These are phyloP conservation scores for Graphilbum ipis-grandicollis DNA, from an alignment of 2,329 filamentous ascomycete genomes.

Conservation along the genomic window DNA sequence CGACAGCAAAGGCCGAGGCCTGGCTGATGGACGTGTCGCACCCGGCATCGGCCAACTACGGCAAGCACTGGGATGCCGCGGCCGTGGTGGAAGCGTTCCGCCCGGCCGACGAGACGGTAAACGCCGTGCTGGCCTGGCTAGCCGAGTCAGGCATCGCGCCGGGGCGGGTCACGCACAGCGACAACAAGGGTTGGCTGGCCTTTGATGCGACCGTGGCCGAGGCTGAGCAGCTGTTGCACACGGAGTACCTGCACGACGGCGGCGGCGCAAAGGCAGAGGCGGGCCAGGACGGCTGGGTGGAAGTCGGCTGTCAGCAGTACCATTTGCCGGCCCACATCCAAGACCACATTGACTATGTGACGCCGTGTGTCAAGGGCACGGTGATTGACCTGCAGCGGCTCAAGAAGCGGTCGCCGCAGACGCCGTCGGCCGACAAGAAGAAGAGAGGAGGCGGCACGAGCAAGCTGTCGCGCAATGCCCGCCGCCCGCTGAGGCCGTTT, in stretches of 20 bases:
- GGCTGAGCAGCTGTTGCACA: constrained; percentile 9
- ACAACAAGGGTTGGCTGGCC: constrained; percentile 9
- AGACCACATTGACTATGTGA: constrained; percentile 36
- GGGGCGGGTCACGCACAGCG: constrained; percentile 1
- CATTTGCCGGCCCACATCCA: constrained; percentile 29
- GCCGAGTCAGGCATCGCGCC: constrained; percentile 10
- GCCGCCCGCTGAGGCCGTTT: background rate
- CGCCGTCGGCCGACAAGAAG: too few species aligned
- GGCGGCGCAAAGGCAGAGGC: background rate
- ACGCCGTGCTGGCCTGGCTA: constrained; percentile 16
- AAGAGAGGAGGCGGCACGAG: background rate
- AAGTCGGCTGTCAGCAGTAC: constrained; percentile 10
- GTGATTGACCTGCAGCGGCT: background rate
- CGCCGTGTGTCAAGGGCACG: constrained; percentile 19
- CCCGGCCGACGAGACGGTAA: constrained; percentile 15
- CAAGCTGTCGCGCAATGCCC: background rate
- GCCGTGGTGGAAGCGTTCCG: constrained; percentile 19
- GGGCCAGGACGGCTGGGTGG: background rate
- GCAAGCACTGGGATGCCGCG: constrained; percentile 17
- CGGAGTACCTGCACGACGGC: constrained; percentile 5
- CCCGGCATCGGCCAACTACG: constrained; percentile 14
- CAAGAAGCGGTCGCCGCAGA: too few species aligned
- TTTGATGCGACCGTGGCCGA: constrained; percentile 10
- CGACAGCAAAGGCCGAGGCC: background rate
- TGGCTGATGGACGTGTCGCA: constrained; percentile 8